phyloP scores from a whole-genome alignment of 2,329 filamentous ascomycete genomes.

The Aspergillus brunneoviolaceus region DNA sequence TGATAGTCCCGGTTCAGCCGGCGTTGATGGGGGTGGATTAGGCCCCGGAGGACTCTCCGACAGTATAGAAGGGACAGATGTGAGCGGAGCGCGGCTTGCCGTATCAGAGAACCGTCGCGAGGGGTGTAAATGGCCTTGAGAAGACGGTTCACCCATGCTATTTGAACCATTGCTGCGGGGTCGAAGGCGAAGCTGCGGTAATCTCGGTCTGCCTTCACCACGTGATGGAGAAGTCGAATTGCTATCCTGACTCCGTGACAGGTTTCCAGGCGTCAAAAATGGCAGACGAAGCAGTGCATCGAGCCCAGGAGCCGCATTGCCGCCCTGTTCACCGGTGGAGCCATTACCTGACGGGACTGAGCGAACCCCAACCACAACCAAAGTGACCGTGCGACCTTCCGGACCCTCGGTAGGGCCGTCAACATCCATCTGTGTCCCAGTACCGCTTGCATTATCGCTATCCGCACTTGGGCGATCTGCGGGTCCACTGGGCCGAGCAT shows the following conservation, averaged over 20 bases:
- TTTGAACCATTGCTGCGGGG: slow-evolving; percentile 52
- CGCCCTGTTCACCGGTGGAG: slow-evolving; percentile 46
- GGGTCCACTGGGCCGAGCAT: slow-evolving; percentile 25
- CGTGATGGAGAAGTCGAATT: slow-evolving; percentile 54
- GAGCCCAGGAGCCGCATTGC: slow-evolving; percentile 41
- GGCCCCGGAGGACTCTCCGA: slow-evolving; percentile 60
- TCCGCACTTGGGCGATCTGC: slow-evolving; percentile 26
- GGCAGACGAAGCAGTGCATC: slow-evolving; percentile 49
- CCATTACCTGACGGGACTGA: slow-evolving; percentile 59
- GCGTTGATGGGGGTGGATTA: slow-evolving; percentile 63
- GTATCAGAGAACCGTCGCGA: slow-evolving; percentile 36
- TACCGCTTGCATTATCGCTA: slow-evolving; percentile 24
- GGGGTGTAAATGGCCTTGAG: neutral
- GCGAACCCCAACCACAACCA: slow-evolving; percentile 68
- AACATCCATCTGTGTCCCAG: slow-evolving; percentile 38
- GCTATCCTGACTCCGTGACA: slow-evolving; percentile 42
- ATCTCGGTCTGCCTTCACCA: slow-evolving; percentile 55
- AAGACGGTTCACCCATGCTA: neutral
- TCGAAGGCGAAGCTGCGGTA: slow-evolving; percentile 54
- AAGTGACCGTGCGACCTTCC: slow-evolving; percentile 62
- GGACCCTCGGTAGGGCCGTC: slow-evolving; percentile 42
- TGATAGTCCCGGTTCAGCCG: slow-evolving; percentile 59
- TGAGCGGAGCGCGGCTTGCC: slow-evolving; percentile 27
- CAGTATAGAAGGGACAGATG: slow-evolving; percentile 45
- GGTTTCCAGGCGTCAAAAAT: slow-evolving; percentile 44